Base-by-base conservation (phyloP, 2,329 filamentous ascomycete genomes). In the Emericellopsis atlantica region DNA sequence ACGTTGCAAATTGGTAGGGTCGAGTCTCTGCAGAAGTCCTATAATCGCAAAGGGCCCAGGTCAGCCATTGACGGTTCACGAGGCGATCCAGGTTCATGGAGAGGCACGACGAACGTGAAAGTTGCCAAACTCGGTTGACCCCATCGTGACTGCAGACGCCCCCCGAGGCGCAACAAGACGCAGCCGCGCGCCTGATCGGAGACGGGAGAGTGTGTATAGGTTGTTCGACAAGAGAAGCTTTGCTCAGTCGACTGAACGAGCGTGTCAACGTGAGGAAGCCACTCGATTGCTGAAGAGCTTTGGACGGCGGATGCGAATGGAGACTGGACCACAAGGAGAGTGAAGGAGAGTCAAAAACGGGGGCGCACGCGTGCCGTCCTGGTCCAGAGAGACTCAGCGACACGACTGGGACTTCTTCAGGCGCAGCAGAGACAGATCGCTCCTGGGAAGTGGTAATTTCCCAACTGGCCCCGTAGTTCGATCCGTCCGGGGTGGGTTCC, bases 1-100 rank as follows among this genome's bases (percentile, higher is more conserved):
- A 89, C 84, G 72, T 90, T 90, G 70, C 84, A 92, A 53, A 90
- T 70, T 41, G 85, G 84, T 53, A 90, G 69, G 43, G 84, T 89
- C 52, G 84, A 84, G 65, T 89, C 84, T 58, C 76, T 81, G 71
- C 85, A 92, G 60, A 92, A 89, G 57, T 82, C 67, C 84, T 90
- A 54, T 55, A 44, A 37, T 35, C 40, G 34, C 45, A 50, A 50
- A 45, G 26, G 26, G 26, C 12, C 12, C 26, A 43, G 41, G 44
- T 55, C 48, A 55, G 52, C 47, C 45, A 15, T 36, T 16, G 33
- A n/a, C 16, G n/a, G 11, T 29, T 29, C 26, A 12, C 26, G 26
- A 29, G 26, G 18, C 12, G 4, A 29, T 29, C 26, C 26, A 29
- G 6, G 4, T 12, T 29, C 26, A 9, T 29, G 9, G 26, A 29